phyloP scores from a whole-genome alignment of 2,329 filamentous ascomycete species.

The Coniochaeta ligniaria region DNA sequence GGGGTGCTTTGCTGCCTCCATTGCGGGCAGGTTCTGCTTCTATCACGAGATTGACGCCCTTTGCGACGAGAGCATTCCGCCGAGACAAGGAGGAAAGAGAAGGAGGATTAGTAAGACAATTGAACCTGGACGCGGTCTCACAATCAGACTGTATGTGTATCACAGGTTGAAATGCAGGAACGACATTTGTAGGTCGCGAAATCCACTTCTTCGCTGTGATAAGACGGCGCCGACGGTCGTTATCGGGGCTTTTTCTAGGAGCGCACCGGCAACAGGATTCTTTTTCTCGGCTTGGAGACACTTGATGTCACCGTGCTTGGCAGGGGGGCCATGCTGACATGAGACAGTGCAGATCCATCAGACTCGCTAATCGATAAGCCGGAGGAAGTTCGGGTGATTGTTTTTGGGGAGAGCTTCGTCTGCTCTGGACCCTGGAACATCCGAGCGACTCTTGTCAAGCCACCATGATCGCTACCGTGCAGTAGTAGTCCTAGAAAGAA shows the following conservation, averaged over 20 bases:
- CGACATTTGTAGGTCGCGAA: not conserved
- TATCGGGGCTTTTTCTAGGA: not conserved
- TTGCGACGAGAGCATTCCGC: constrained; percentile 4
- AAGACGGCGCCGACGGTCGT: not conserved
- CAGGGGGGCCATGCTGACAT: not conserved
- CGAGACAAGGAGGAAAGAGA: not conserved
- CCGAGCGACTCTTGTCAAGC: not conserved
- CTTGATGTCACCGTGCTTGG: constrained; percentile 1
- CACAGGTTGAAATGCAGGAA: not conserved
- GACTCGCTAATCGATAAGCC: not conserved
- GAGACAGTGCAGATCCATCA: not conserved
- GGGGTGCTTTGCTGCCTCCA: constrained; percentile 6
- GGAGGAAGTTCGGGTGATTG: not conserved
- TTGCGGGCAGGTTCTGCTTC: not conserved
- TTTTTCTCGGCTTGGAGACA: not conserved
- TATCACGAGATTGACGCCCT: not conserved
- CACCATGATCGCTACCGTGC: not conserved
- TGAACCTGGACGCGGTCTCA: not conserved
- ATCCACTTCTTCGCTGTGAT: not conserved
- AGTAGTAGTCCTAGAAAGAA: not conserved
- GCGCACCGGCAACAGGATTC: not conserved
- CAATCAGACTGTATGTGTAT: not conserved
- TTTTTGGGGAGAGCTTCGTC: not conserved
- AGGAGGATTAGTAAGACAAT: not conserved
- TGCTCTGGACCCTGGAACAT: not conserved